These are phyloP conservation scores for Microsporum audouinii DNA, from an alignment of 2,329 filamentous ascomycete species.

Conservation along the genomic window DNA sequence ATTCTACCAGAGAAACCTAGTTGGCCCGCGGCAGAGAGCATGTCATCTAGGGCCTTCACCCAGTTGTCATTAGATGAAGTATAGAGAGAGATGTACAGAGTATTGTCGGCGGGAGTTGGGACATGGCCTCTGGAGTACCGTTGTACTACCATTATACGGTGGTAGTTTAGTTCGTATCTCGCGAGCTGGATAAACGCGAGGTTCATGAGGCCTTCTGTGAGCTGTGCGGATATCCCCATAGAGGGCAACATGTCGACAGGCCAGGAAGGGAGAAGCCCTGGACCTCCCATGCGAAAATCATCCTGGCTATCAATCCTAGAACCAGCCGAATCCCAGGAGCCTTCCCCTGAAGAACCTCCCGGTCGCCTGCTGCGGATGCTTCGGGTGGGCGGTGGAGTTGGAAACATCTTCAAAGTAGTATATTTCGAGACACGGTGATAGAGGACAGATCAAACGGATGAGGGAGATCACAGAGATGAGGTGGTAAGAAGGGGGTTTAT, in stretches of 20 bases:
- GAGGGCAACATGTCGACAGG: neutral
- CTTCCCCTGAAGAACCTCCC: neutral
- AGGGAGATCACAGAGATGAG: neutral
- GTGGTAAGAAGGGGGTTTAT: neutral
- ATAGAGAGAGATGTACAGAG: neutral
- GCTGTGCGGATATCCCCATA: neutral
- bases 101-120: conserved; percentile 1
- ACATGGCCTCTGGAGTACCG: neutral
- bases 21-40: neutral
- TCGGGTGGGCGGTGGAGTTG: neutral
- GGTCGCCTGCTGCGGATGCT: neutral
- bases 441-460: neutral
- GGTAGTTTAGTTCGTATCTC: neutral
- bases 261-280: conserved; percentile 2
- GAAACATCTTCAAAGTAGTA: neutral
- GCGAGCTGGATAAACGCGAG: neutral
- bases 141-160: neutral
- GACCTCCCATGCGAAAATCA: neutral
- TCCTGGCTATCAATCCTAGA: neutral
- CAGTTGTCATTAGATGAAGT: neutral
- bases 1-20: neutral
- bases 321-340: neutral
- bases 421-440: neutral
- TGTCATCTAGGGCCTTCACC: neutral
- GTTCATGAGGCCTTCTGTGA: neutral